Base-by-base conservation (phyloP, 192 early-diverging fungal species). In the Coemansia sp. region DNA sequence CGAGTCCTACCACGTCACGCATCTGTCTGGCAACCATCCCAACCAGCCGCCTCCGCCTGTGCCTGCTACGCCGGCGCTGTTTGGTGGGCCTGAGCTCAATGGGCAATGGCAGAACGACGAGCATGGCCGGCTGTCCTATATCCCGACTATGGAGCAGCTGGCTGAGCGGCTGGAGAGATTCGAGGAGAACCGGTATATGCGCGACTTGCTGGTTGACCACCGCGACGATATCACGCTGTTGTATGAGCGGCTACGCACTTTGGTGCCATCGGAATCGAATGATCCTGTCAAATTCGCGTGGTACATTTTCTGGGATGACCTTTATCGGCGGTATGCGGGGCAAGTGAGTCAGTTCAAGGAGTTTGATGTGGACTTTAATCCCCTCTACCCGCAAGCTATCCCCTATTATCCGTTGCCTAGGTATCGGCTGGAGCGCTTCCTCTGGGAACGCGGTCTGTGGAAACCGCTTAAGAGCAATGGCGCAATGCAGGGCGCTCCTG, bases 221-320 rank as follows among this genome's bases (percentile, higher is more conserved):
- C 36, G 59, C 10, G 63, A 70, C 55, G 79, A 82, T 20, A 74
- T 82, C 25, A 35, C 55, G 9, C 62, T 73, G 36, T 65, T 82
- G 9, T 82, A 82, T 66, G 75, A 82, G 65, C 75, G 79, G 1
- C 62, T 82, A 55, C 74, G 75, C 53, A 77, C 75, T 0, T 59
- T 82, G 61, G 75, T 77, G 42, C 79, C 79, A 0, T 77, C 75
- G 0, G 62, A 64, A 31, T 65, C 68, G 43, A 82, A 76, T 59
- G 75, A 82, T 18, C 79, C 79, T 1, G 65, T 70, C 13, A 77
- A 76, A 47, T 75, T 77, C 60, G 71, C 75, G n/a, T 89, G 88
- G 88, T 89, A 86, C 42, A 67, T 89, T 16, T 88, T 89, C 64
- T 89, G 86, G 86, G 88, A 89, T 55, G 88, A 89, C 41, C 60